A percentile compares a stretch with the other conserved stretches of the same genome.
phyloP scores from a whole-genome alignment of 805 yeast species.

The Candida adriatica region DNA sequence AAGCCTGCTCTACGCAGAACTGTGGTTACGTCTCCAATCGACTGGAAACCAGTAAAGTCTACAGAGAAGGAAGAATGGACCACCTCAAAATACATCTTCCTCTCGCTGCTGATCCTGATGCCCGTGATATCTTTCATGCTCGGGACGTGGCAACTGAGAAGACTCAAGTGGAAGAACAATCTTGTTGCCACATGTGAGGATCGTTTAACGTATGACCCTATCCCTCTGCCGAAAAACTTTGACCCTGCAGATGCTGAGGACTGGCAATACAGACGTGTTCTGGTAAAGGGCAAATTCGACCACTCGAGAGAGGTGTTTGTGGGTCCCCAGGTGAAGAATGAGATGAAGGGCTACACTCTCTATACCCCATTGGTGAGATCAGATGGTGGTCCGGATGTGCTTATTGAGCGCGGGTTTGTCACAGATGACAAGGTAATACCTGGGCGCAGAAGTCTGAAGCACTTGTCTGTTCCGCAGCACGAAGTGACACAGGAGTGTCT shows the following conservation, averaged over 20 bases:
- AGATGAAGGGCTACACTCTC: slow-evolving; percentile 67
- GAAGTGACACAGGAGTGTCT: slow-evolving; percentile 68
- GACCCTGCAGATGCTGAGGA: slow-evolving; percentile 61
- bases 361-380: slow-evolving; percentile 76
- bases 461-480: slow-evolving; percentile 57
- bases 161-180: slow-evolving; percentile 83
- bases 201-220: slow-evolving; percentile 63
- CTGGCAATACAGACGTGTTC: slow-evolving; percentile 77
- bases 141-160: slow-evolving; percentile 88
- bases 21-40: slow-evolving; percentile 63
- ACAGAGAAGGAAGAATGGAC: slow-evolving; percentile 26
- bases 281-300: slow-evolving; percentile 70
- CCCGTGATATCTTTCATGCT: slow-evolving; percentile 80
- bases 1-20: slow-evolving; percentile 13
- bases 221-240: slow-evolving; percentile 61
- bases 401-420: slow-evolving; percentile 92
- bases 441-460: slow-evolving; percentile 48
- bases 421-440: slow-evolving; percentile 59
- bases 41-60: slow-evolving; percentile 76
- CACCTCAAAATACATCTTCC: slow-evolving; percentile 26
- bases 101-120: slow-evolving; percentile 51
- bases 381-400: slow-evolving; percentile 67
- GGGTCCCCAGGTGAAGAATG: slow-evolving; percentile 79
- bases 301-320: slow-evolving; percentile 85
- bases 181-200: slow-evolving; percentile 81